Evolutionary conservation across 2,329 filamentous ascomycete genomes (phyloP), one percentile per base, ranked within the genome.

Genomic region (Hypoxylon sp.): DNA sequence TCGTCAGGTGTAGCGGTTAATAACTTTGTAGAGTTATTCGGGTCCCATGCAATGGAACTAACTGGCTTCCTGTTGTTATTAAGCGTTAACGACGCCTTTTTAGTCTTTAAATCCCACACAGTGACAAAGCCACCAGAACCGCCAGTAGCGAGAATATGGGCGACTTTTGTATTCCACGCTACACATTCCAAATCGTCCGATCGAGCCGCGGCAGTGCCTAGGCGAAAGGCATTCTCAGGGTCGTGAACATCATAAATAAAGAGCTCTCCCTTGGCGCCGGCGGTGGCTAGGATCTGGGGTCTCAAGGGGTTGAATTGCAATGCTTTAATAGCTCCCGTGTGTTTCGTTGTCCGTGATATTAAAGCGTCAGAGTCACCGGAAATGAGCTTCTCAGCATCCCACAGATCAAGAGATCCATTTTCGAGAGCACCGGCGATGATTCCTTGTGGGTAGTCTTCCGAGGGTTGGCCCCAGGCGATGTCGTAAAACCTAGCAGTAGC

Each of bases 131-230:
- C 96, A 53, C 94, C 94, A 68, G 90, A 92, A 77, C 94, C 95
- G 72, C 96, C 96, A 9, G 95, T 98, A 17, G 95, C 96, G 73
- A 99, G 83, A 78, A 99, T 99, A 78, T 99, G 95, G 13, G 95
- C 89, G 45, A 98, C 95, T 83, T 97, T 98, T 78, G 94, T 94
- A 82, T 99, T 99, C 97, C 97, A 99, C 74, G 97, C 95, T 67
- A 99, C 85, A 72, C 94, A 97, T 76, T 98, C 96, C 71, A 98
- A 93, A 75, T 99, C 96, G 76, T 98, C 95, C 41, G 94, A 92
- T 77, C 95, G 91, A 70, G 94, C 94, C 45, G 93, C 93, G 38
- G 92, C 88, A 71, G 93, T 97, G 66, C 96, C 96, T 32, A 99
- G 85, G 70, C 94, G 90, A 82, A 97, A 97, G 4, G 95, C 93